These are phyloP conservation scores for Apiospora arundinis DNA, from an alignment of 2,329 filamentous ascomycete genomes.

Conservation along the genomic window DNA sequence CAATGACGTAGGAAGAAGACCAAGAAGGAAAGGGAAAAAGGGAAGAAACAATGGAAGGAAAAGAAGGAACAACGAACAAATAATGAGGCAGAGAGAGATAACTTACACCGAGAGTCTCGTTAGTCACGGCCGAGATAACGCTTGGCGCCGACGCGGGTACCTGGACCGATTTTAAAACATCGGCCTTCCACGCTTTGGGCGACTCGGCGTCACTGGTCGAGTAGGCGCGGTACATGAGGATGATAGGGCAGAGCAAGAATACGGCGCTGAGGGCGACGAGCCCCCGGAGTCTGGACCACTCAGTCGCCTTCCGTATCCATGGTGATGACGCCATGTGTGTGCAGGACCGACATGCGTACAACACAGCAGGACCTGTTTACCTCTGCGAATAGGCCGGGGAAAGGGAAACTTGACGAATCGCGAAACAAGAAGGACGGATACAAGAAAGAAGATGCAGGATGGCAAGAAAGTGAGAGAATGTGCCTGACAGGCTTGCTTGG, in stretches of 20 bases:
- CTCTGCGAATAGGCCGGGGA: too few species aligned
- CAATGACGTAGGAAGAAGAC: not conserved
- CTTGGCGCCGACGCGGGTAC: not conserved
- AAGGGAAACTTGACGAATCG: too few species aligned
- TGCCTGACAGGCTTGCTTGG: too few species aligned
- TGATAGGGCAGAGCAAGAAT: not conserved
- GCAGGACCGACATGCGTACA: not conserved
- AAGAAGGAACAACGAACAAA: not conserved
- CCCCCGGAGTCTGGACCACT: not conserved
- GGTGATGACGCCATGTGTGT: conserved; percentile 2
- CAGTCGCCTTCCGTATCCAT: not conserved
- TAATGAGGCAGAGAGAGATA: too few species aligned
- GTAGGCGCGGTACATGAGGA: not conserved
- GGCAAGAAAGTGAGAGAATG: too few species aligned
- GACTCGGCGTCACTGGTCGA: not conserved
- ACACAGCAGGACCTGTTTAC: too few species aligned
- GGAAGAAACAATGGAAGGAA: not conserved
- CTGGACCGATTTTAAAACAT: not conserved
- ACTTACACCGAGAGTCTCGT: conserved; percentile 20
- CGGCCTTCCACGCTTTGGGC: not conserved
- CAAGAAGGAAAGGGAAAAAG: not conserved
- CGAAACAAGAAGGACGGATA: too few species aligned
- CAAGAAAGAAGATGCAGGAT: too few species aligned
- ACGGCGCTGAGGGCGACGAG: conserved; percentile 8
- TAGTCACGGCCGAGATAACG: conserved; percentile 7